Evolutionary conservation across 2,329 filamentous ascomycete genomes (phyloP).

Genomic region (Emergomyces pasteurianus): DNA sequence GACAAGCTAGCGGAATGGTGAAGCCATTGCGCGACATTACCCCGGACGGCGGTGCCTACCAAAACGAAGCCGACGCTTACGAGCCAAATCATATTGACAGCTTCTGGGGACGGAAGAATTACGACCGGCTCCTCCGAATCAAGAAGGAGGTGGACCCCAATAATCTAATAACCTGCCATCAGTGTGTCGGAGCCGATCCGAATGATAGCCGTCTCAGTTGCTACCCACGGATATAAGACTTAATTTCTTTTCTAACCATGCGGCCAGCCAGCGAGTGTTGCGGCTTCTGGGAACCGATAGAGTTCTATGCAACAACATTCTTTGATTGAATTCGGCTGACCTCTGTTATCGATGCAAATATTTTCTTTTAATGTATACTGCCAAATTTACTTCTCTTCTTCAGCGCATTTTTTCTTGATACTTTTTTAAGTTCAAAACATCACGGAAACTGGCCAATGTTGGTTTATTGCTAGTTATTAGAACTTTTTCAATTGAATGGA

Average conservation of each 20-base stretch:
- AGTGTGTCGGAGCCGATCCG: slow-evolving; percentile 40
- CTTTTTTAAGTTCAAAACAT: no score
- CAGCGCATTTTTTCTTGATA: no score
- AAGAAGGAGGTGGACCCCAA: slow-evolving; percentile 33
- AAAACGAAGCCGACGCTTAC: slow-evolving; percentile 26
- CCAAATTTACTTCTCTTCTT: not conserved
- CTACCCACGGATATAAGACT: slow-evolving; percentile 1
- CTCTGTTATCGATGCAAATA: not conserved
- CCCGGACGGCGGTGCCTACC: slow-evolving; percentile 20
- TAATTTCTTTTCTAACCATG: not conserved
- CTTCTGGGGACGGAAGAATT: slow-evolving; percentile 31
- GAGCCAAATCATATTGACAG: slow-evolving; percentile 29
- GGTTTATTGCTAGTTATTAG: no score
- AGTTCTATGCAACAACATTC: not conserved
- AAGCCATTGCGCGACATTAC: slow-evolving; percentile 11
- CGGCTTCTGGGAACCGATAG: not conserved
- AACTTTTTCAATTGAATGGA: no score
- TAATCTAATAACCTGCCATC: slow-evolving; percentile 36
- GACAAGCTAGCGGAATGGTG: slow-evolving; percentile 7
- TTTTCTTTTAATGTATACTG: not conserved
- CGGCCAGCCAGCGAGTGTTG: not conserved
- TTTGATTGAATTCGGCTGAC: not conserved
- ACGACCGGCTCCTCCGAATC: slow-evolving; percentile 21
- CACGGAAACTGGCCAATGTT: no score
- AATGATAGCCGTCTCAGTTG: slow-evolving; percentile 1